These are phyloP conservation scores for Tylopilus sp. DNA, from an alignment of 1,284 basidiomycete species.

Conservation along the genomic window DNA sequence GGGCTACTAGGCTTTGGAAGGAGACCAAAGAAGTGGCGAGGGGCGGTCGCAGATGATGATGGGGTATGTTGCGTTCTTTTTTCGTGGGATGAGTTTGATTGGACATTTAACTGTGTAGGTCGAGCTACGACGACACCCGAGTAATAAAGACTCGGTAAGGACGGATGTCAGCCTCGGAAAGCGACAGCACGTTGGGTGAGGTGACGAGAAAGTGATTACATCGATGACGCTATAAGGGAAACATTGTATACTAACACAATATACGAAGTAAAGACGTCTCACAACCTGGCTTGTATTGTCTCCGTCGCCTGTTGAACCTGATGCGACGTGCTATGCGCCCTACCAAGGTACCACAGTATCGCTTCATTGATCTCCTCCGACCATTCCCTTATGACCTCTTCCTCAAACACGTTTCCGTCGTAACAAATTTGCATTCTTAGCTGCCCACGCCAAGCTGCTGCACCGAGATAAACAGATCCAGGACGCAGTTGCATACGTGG, in stretches of 20 bases:
- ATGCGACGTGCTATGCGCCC: no score
- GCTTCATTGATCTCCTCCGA: no score
- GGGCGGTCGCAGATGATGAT: constrained; percentile 25
- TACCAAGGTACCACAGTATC: no score
- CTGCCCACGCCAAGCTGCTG: no score
- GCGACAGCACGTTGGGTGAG: constrained; percentile 8
- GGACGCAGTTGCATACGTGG: no score
- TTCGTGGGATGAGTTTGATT: not conserved
- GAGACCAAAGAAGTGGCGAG: constrained; percentile 13
- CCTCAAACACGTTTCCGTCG: no score
- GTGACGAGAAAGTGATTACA: constrained; percentile 7
- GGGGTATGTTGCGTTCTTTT: constrained; percentile 27
- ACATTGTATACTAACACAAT: constrained; percentile 30
- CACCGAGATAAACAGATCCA: no score
- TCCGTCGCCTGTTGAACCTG: no score
- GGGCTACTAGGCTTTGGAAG: constrained; percentile 57
- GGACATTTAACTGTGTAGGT: constrained; percentile 28
- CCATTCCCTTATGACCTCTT: no score
- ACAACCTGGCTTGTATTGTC: no score
- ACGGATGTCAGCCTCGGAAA: not conserved
- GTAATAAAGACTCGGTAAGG: constrained; percentile 15
- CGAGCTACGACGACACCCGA: constrained; percentile 33
- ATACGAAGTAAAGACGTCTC: constrained; percentile 25
- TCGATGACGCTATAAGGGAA: constrained; percentile 8
- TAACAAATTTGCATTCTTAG: no score